Conservation (phyloP, 2,329 filamentous ascomycete species). For the Venturia nashicola region DNA sequence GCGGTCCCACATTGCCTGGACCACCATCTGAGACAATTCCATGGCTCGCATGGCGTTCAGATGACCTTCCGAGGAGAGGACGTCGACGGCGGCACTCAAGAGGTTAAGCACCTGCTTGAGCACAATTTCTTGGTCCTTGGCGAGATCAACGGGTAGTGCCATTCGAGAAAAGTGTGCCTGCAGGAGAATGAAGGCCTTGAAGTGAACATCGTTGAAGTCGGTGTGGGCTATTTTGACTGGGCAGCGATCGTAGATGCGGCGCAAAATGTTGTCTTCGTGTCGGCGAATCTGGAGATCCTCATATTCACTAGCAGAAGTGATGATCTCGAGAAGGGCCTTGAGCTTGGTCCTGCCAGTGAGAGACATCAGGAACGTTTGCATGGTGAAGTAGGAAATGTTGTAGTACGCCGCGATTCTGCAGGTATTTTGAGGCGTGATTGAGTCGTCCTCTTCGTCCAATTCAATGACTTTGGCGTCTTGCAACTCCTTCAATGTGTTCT, state of each 20-base stretch:
- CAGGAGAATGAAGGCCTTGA: slow-evolving; percentile 94
- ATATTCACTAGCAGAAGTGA: slow-evolving; percentile 93
- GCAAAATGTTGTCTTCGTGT: slow-evolving; percentile 78
- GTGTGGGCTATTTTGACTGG: slow-evolving; percentile 90
- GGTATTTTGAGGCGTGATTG: slow-evolving; percentile 78
- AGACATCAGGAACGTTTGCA: slow-evolving; percentile 95
- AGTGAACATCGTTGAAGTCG: slow-evolving; percentile 85
- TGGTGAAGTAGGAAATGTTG: slow-evolving; percentile 98
- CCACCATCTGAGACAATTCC: slow-evolving; percentile 99
- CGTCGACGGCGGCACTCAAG: slow-evolving; percentile 84
- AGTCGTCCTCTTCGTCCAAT: slow-evolving; percentile 78
- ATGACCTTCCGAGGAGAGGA: slow-evolving; percentile 88
- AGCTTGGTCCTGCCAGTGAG: slow-evolving; percentile 81
- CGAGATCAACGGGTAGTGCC: slow-evolving; percentile 89
- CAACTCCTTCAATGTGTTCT: slow-evolving; percentile 82
- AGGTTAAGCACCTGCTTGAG: slow-evolving; percentile 75
- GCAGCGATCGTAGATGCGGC: slow-evolving; percentile 84
- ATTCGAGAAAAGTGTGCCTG: slow-evolving; percentile 97
- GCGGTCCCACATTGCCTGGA: slow-evolving; percentile 98
- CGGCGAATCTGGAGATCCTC: slow-evolving; percentile 88
- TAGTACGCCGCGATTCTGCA: slow-evolving; percentile 99
- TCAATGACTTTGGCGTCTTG: slow-evolving; percentile 92
- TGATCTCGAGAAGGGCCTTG: slow-evolving; percentile 92
- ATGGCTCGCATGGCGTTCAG: slow-evolving; percentile 97
- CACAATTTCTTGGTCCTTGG: slow-evolving; percentile 88